These are phyloP conservation scores for Hymenochaete sp. DNA, from an alignment of 1,284 basidiomycete genomes.

Conservation along the genomic window DNA sequence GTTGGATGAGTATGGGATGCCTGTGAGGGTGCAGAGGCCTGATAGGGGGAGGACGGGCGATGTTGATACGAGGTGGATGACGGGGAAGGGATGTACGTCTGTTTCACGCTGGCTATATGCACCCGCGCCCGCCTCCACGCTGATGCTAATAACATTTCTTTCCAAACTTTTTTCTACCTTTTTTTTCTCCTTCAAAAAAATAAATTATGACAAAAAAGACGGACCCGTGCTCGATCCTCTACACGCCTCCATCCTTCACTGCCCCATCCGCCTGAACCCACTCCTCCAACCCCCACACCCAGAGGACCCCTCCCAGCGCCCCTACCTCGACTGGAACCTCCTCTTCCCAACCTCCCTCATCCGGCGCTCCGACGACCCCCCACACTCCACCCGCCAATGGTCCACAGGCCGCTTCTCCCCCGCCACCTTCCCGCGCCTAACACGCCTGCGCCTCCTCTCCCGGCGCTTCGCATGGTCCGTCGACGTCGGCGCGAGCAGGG, in stretches of 20 bases:
- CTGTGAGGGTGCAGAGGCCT: constrained; percentile 4
- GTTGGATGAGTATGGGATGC: no score
- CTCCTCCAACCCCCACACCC: constrained; percentile 43
- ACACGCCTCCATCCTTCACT: constrained; percentile 40
- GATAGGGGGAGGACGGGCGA: not conserved
- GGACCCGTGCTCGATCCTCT: constrained; percentile 64
- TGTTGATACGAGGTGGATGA: constrained; percentile 14
- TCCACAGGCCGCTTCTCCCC: constrained; percentile 55
- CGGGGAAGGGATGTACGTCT: constrained; percentile 11
- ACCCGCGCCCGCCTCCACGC: no score
- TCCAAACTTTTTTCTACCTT: not conserved
- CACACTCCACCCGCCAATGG: constrained; percentile 62
- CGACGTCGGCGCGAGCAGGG: constrained; percentile 40
- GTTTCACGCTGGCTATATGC: no score
- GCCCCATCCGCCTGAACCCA: constrained; percentile 47
- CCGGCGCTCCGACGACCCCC: constrained; percentile 49
- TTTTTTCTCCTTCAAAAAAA: not conserved
- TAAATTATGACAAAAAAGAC: constrained; percentile 35
- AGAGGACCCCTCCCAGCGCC: constrained; percentile 36
- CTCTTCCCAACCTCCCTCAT: constrained; percentile 53
- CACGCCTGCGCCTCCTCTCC: constrained; percentile 43
- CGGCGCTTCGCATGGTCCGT: constrained; percentile 52
- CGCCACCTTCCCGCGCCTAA: constrained; percentile 64
- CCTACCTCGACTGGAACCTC: constrained; percentile 67
- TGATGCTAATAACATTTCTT: no score